phyloP scores from a whole-genome alignment of 164 flowering plant species.

The Vitis vinifera region DNA sequence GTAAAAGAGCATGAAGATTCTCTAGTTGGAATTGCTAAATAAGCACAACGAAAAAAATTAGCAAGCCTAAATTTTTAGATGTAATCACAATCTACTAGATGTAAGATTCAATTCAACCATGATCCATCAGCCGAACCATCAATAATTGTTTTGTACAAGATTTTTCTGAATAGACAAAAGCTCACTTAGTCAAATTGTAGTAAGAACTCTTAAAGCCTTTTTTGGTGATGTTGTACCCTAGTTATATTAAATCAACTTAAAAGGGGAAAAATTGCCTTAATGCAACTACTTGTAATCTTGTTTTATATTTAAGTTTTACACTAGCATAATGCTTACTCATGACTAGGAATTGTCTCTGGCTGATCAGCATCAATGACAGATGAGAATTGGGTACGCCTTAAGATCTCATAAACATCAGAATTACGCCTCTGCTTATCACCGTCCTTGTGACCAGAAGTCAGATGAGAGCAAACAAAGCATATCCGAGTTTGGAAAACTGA shows the following conservation, averaged over 20 bases:
- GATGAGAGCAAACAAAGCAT: constrained; percentile 95
- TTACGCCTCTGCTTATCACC: constrained; percentile 87
- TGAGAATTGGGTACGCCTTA: constrained; percentile 77
- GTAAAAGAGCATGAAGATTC: not conserved
- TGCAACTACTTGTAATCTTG: too few relatives aligned
- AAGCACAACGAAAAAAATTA: not conserved
- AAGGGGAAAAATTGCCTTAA: too few relatives aligned
- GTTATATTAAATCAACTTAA: too few relatives aligned
- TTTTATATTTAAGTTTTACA: not conserved
- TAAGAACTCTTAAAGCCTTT: too few relatives aligned
- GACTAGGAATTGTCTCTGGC: constrained; percentile 81
- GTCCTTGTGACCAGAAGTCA: constrained; percentile 87
- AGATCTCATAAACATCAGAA: constrained; percentile 78
- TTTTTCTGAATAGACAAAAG: too few relatives aligned
- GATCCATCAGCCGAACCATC: too few relatives aligned
- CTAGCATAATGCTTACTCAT: constrained; percentile 62
- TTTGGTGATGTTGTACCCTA: too few relatives aligned
- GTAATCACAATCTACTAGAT: too few relatives aligned
- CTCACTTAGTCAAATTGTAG: too few relatives aligned
- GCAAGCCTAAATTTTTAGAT: too few relatives aligned
- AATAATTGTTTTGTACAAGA: too few relatives aligned
- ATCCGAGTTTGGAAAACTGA: constrained; percentile 77
- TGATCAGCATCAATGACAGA: constrained; percentile 60
- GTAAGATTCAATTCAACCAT: too few relatives aligned
- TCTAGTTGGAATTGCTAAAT: not conserved